A percentile compares a stretch with the other conserved stretches of the same genome.
Evolutionary conservation across 1,139 yeast species (phyloP).

Genomic region (Saccharomyces hybrid): DNA sequence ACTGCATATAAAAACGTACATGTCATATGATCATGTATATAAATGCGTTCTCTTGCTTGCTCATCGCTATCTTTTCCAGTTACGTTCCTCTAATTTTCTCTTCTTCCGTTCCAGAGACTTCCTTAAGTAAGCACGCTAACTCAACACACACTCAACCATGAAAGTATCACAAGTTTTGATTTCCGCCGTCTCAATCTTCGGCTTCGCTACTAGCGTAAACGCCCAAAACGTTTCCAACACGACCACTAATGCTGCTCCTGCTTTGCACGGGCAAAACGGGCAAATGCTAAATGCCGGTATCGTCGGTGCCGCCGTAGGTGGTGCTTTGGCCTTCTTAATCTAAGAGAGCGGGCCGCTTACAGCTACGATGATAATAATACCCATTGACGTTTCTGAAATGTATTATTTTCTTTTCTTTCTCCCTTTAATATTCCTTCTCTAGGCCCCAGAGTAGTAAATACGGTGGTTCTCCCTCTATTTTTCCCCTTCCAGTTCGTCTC

Average conservation of each 20-base stretch:
- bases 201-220: not conserved
- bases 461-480: not conserved
- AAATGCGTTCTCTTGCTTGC: not conserved
- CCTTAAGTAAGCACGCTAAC: not conserved
- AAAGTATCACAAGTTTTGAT: not conserved
- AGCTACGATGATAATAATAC: not conserved
- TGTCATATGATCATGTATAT: not conserved
- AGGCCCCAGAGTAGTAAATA: not conserved
- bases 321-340: slow-evolving; percentile 26
- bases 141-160: not conserved
- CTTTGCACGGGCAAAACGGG: slow-evolving; percentile 6
- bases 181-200: not conserved
- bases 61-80: not conserved
- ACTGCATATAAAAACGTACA: not conserved
- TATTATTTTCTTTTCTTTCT: not conserved
- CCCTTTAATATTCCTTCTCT: not conserved
- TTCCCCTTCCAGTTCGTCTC: not conserved
- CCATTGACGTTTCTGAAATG: not conserved
- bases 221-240: slow-evolving; percentile 6
- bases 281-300: slow-evolving; percentile 14
- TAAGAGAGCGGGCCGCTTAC: slow-evolving; percentile 4
- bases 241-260: slow-evolving; percentile 11
- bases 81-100: not conserved
- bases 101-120: not conserved
- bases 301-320: slow-evolving; percentile 25